Percentiles rank a stretch among this genome's conserved stretches.
Conservation (phyloP, 2,329 filamentous ascomycete species). For the Claviceps africana region DNA sequence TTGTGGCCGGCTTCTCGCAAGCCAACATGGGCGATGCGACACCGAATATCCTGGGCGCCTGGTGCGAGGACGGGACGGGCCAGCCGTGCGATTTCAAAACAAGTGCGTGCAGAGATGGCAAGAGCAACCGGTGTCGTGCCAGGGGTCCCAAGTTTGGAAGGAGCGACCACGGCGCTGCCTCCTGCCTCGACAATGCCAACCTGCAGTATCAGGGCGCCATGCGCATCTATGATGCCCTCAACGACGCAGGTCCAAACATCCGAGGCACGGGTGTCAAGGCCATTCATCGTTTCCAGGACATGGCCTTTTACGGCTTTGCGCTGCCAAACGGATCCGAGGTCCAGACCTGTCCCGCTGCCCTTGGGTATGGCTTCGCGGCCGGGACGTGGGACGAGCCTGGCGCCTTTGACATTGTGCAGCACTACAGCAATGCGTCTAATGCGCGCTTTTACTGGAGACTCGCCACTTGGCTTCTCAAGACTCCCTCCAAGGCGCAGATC, state of each 20-base stretch:
- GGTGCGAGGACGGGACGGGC: conserved; percentile 70
- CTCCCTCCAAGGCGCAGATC: conserved; percentile 53
- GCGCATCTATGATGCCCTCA: conserved; percentile 35
- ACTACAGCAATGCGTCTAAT: conserved; percentile 54
- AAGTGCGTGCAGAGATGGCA: conserved; percentile 61
- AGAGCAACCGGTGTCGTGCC: conserved; percentile 53
- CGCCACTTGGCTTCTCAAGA: conserved; percentile 55
- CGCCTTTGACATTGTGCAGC: conserved; percentile 80
- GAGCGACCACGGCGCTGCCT: conserved; percentile 57
- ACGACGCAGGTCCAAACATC: conserved; percentile 32
- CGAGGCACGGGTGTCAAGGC: conserved; percentile 55
- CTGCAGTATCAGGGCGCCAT: conserved; percentile 49
- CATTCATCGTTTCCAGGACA: conserved; percentile 69
- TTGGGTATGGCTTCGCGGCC: conserved; percentile 82
- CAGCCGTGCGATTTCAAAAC: conserved; percentile 56
- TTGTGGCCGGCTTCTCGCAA: conserved; percentile 84
- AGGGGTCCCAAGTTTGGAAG: conserved; percentile 53
- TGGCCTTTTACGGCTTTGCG: conserved; percentile 58
- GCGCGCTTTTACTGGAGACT: conserved; percentile 65
- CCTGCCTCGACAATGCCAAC: conserved; percentile 61
- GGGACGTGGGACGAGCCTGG: conserved; percentile 84
- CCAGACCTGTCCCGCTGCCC: conserved; percentile 66
- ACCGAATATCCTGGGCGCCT: conserved; percentile 72
- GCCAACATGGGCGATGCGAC: conserved; percentile 82
- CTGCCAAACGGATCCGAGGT: conserved; percentile 58